Conservation (phyloP, 306 rosid genomes). For the Glycine soja region DNA sequence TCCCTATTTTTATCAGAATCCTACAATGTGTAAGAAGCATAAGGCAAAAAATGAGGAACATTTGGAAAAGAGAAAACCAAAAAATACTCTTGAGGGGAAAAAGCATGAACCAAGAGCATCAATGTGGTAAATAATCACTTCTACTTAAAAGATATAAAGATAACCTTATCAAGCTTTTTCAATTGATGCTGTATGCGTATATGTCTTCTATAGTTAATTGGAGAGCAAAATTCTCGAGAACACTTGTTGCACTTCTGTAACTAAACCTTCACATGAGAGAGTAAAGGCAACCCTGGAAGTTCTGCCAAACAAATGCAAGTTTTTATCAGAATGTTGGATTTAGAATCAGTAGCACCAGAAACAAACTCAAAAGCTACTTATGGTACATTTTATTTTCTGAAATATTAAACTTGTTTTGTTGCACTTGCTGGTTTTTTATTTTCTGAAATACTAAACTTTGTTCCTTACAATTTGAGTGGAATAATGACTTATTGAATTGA, state of each 20-base stretch:
- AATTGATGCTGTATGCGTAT: conserved; percentile 77
- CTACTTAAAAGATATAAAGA: conserved; percentile 29
- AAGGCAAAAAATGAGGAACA: conserved; percentile 38
- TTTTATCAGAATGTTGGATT: conserved; percentile 40
- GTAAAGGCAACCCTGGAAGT: conserved; percentile 84
- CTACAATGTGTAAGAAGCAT: conserved; percentile 61
- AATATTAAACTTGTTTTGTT: too few relatives aligned
- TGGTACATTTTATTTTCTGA: conserved; percentile 37
- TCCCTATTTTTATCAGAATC: conserved; percentile 75
- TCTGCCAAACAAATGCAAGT: conserved; percentile 57
- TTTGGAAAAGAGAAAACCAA: conserved; percentile 32
- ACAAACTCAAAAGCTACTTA: conserved; percentile 39
- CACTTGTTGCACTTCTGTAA: conserved; percentile 92
- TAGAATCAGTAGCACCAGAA: conserved; percentile 23
- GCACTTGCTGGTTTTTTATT: not conserved
- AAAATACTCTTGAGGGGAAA: conserved; percentile 10
- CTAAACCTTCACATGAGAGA: conserved; percentile 81
- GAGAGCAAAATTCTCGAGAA: conserved; percentile 81
- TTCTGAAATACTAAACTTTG: not conserved
- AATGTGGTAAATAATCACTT: conserved; percentile 17
- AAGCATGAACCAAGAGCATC: conserved; percentile 11
- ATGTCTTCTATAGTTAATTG: conserved; percentile 91
- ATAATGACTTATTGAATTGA: not conserved
- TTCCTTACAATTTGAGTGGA: not conserved
- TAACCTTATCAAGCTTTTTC: conserved; percentile 91